These are phyloP conservation scores for Auricularia sp. DNA, from an alignment of 768 basidiomycete species.

Conservation along the genomic window DNA sequence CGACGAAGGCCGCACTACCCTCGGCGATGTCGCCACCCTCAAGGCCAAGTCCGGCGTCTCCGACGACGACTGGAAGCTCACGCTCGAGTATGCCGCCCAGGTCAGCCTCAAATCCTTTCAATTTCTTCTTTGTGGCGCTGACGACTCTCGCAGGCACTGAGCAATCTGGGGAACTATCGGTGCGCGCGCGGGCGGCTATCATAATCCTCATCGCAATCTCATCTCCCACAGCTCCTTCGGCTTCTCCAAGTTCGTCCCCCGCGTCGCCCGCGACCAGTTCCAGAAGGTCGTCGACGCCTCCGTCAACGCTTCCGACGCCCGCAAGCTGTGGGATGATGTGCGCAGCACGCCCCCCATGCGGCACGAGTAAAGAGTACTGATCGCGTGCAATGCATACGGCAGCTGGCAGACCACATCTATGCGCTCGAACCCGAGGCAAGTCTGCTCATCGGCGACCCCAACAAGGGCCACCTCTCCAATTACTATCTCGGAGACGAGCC, in stretches of 20 bases:
- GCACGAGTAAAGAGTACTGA: background rate
- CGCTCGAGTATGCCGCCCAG: constrained; percentile 67
- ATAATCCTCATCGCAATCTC: constrained; percentile 15
- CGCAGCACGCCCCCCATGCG: constrained; percentile 9
- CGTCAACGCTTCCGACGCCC: constrained; percentile 43
- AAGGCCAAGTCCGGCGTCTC: constrained; percentile 43
- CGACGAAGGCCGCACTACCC: constrained; percentile 31
- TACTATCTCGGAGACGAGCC: constrained; percentile 67
- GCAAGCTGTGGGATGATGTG: constrained; percentile 55
- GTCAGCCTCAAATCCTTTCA: constrained; percentile 15
- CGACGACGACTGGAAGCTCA: constrained; percentile 52
- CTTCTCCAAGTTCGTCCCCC: constrained; percentile 77
- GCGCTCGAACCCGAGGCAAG: constrained; percentile 49
- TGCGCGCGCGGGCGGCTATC: background rate
- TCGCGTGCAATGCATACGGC: background rate
- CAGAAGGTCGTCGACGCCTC: constrained; percentile 50
- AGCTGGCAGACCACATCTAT: constrained; percentile 74
- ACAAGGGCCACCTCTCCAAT: constrained; percentile 63
- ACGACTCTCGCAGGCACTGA: constrained; percentile 29
- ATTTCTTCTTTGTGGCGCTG: background rate
- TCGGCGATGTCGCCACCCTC: constrained; percentile 47
- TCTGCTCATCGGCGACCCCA: constrained; percentile 72
- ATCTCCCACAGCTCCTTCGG: constrained; percentile 75
- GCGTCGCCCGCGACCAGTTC: constrained; percentile 52
- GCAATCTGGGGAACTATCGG: constrained; percentile 33